Evolutionary conservation across 805 yeast species (phyloP).

Genomic region (Candida boidinii): DNA sequence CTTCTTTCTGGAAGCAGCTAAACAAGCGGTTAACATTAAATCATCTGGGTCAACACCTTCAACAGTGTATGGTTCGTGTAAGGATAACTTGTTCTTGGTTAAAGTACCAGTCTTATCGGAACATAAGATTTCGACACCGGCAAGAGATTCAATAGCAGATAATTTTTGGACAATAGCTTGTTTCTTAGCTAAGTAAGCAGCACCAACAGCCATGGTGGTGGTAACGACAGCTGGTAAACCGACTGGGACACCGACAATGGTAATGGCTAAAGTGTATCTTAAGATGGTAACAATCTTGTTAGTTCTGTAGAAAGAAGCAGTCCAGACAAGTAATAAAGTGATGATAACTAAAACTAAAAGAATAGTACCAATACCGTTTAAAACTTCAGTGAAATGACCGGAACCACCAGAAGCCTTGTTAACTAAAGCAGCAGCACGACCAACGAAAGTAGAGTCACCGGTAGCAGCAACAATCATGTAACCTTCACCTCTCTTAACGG

Average conservation of each 20-base stretch:
- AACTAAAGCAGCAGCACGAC: conserved; percentile 95
- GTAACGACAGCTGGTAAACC: conserved; percentile 98
- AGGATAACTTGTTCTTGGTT: conserved; percentile 93
- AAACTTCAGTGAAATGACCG: conserved; percentile 96
- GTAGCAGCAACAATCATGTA: conserved; percentile 91
- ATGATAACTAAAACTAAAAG: conserved; percentile 81
- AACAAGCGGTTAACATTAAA: conserved; percentile 93
- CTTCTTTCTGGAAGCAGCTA: conserved; percentile 96
- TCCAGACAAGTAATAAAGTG: conserved; percentile 86
- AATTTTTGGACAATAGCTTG: conserved; percentile 95
- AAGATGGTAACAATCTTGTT: conserved; percentile 78
- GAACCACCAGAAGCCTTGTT: conserved; percentile 88
- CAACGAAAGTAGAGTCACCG: conserved; percentile 92
- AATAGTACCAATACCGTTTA: conserved; percentile 95
- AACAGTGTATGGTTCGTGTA: conserved; percentile 96
- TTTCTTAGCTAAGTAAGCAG: conserved; percentile 95
- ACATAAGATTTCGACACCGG: conserved; percentile 96
- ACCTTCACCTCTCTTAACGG: conserved; percentile 93
- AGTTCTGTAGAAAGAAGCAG: conserved; percentile 90
- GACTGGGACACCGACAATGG: conserved; percentile 97
- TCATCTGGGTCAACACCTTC: conserved; percentile 96
- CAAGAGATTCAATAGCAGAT: conserved; percentile 94
- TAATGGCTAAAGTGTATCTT: conserved; percentile 89
- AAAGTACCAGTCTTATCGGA: conserved; percentile 98
- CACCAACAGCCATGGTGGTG: conserved; percentile 99